phyloP scores from a whole-genome alignment of 495 filamentous ascomycete species.

The Glutinoglossum americanum region DNA sequence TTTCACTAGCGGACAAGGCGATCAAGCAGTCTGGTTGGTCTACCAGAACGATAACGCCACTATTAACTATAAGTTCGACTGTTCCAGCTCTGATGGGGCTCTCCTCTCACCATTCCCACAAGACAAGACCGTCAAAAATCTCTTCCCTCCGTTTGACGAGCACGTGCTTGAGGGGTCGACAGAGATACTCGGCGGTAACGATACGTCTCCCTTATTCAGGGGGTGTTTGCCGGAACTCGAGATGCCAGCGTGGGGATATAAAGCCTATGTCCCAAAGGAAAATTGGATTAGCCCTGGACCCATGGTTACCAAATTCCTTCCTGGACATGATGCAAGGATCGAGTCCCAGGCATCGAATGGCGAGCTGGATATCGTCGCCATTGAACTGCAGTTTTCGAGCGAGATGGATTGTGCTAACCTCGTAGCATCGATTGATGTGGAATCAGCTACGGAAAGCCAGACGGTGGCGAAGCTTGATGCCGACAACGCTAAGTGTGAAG shows the following conservation, averaged over 20 bases:
- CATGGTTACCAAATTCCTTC: conserved; percentile 42
- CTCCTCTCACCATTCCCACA: conserved; percentile 37
- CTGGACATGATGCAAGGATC: conserved; percentile 41
- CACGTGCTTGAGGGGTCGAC: conserved; percentile 18
- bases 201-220: conserved; percentile 24
- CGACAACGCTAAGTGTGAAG: conserved; percentile 23
- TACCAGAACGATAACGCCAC: conserved; percentile 39
- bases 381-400: conserved; percentile 37
- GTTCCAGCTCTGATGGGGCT: conserved; percentile 22
- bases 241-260: conserved; percentile 37
- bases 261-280: conserved; percentile 35
- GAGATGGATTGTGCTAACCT: conserved; percentile 40
- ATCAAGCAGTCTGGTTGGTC: conserved; percentile 35
- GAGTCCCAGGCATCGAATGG: conserved; percentile 25
- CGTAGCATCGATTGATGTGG: conserved; percentile 26
- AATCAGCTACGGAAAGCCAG: conserved; percentile 29
- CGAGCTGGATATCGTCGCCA: conserved; percentile 23
- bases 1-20: conserved; percentile 22
- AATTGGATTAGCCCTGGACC: conserved; percentile 31
- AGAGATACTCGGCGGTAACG: conserved; percentile 15
- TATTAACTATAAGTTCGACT: conserved; percentile 39
- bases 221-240: conserved; percentile 35
- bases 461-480: conserved; percentile 20
- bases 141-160: conserved; percentile 46
- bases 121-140: conserved; percentile 36